Percentiles rank a stretch among this genome's conserved stretches.
Evolutionary conservation across 495 filamentous ascomycete genomes (phyloP).

Genomic region (Penicillium angulare): DNA sequence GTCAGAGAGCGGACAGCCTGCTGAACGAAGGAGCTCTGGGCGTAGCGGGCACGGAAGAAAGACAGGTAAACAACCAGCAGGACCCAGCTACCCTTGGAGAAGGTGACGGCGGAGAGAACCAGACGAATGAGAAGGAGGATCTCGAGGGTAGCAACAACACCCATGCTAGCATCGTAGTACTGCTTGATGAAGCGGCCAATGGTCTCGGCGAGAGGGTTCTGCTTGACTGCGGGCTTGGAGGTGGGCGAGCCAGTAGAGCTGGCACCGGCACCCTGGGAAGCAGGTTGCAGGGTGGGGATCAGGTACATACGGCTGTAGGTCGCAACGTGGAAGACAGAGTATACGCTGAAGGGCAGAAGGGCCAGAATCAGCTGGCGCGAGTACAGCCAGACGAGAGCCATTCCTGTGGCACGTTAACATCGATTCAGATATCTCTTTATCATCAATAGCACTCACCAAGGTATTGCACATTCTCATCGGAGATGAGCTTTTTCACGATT

Average conservation of each 20-base stretch:
- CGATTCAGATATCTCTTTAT: not conserved
- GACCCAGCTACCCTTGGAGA: constrained; percentile 88
- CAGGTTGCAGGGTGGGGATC: constrained; percentile 50
- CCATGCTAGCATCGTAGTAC: constrained; percentile 92
- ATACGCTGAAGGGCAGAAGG: constrained; percentile 90
- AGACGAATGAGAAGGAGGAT: constrained; percentile 81
- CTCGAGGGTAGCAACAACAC: constrained; percentile 72
- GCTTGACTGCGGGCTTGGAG: constrained; percentile 57
- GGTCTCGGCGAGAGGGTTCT: constrained; percentile 68
- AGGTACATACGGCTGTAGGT: constrained; percentile 62
- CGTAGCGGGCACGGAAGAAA: constrained; percentile 87
- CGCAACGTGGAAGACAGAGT: constrained; percentile 96
- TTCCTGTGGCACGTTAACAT: constrained; percentile 51
- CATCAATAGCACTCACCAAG: constrained; percentile 60
- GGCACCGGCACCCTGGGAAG: constrained; percentile 34
- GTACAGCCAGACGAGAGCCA: constrained; percentile 96
- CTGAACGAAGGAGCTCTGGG: constrained; percentile 90
- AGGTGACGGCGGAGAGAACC: constrained; percentile 72
- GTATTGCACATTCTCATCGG: constrained; percentile 98
- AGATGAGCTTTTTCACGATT: constrained; percentile 60
- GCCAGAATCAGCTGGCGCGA: constrained; percentile 84
- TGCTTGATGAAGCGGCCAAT: constrained; percentile 95
- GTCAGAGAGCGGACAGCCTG: constrained; percentile 70
- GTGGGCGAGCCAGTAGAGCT: constrained; percentile 55
- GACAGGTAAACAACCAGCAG: constrained; percentile 79